A percentile compares a stretch with the other conserved stretches of the same genome.
Conservation (phyloP, 2,329 filamentous ascomycete species). For the Alternaria triticimaculans region DNA sequence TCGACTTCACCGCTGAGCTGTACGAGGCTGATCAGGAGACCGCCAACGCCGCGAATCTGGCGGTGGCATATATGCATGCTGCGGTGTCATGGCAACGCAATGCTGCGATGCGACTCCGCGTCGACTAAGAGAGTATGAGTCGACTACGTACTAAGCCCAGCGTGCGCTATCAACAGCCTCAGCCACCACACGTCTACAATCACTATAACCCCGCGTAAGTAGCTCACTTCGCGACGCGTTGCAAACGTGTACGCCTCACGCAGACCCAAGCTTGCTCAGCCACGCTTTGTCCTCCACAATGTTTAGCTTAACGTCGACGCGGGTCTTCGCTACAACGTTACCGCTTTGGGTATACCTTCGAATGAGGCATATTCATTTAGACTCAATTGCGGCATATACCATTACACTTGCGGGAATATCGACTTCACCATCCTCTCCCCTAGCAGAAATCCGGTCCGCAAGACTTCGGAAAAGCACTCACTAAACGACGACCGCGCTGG, state of each 20-base stretch:
- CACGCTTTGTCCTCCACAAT: slow-evolving; percentile 1
- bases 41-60: slow-evolving; percentile 2
- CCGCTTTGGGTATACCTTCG: background rate
- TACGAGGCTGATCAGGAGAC: slow-evolving; percentile 17
- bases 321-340: background rate
- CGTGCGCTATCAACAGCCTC: background rate
- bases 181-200: slow-evolving; percentile 8
- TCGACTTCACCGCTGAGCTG: slow-evolving; percentile 28
- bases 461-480: slow-evolving; percentile 12
- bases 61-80: slow-evolving; percentile 12
- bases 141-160: slow-evolving; percentile 4
- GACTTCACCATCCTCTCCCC: slow-evolving; percentile 6
- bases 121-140: slow-evolving; percentile 16
- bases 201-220: slow-evolving; percentile 4
- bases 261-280: background rate
- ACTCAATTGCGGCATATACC: background rate
- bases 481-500: slow-evolving; percentile 9
- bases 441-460: slow-evolving; percentile 22
- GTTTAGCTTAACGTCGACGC: slow-evolving; percentile 1
- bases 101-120: slow-evolving; percentile 13
- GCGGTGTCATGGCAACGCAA: slow-evolving; percentile 19
- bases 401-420: background rate
- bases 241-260: slow-evolving; percentile 4
- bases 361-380: background rate
- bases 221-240: slow-evolving; percentile 2